Percentiles rank a stretch among this genome's conserved stretches.
Conservation (phyloP, 2,329 filamentous ascomycete genomes). For the Colletotrichum viniferum region DNA sequence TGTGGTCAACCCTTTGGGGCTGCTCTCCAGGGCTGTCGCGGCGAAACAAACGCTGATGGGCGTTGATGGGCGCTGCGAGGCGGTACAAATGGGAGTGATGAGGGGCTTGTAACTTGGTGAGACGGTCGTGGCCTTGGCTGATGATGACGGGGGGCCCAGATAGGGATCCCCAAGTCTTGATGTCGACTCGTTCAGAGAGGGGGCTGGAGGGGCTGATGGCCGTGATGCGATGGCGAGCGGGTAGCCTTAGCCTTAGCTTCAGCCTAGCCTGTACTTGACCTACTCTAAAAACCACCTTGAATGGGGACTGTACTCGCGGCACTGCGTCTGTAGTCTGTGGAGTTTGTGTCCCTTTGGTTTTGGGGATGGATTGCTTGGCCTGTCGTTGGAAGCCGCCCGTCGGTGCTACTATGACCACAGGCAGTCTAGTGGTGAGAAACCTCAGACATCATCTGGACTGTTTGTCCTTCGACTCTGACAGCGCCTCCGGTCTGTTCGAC, state of each 20-base stretch:
- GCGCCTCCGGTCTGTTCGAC: background rate
- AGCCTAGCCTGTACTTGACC: background rate
- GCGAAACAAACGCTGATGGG: background rate
- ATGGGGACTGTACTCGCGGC: background rate
- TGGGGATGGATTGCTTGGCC: background rate
- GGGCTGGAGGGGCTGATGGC: constrained; percentile 1
- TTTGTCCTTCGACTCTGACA: background rate
- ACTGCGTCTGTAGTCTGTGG: background rate
- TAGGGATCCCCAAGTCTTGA: background rate
- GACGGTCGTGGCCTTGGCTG: constrained; percentile 15
- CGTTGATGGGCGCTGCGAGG: background rate
- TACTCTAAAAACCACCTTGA: background rate
- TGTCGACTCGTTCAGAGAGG: background rate
- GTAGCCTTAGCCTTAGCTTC: background rate
- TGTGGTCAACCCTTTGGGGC: background rate
- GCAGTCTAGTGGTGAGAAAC: background rate
- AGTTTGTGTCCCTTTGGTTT: background rate
- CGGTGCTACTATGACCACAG: background rate
- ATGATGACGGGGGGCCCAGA: constrained; percentile 1
- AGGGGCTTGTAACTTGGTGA: constrained; percentile 12
- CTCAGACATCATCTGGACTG: constrained; percentile 10
- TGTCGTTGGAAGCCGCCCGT: background rate
- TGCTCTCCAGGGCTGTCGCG: background rate
- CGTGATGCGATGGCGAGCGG: background rate
- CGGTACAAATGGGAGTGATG: constrained; percentile 3